Base-by-base conservation (phyloP, 2,329 filamentous ascomycete genomes). In the Aspergillus ibericus region DNA sequence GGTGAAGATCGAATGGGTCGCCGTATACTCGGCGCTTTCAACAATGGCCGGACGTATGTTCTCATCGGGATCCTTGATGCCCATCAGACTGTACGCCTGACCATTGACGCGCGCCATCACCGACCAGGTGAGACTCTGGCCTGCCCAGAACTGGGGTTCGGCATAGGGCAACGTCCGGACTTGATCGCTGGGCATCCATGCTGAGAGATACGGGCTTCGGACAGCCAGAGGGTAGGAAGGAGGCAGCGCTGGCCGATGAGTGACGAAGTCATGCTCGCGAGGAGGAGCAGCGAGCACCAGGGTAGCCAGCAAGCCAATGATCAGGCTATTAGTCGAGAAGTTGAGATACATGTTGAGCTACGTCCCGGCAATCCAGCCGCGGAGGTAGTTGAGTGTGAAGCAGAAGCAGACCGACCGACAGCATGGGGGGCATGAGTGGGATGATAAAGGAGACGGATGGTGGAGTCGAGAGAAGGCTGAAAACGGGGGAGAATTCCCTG, bases 201-300 rank as follows among this genome's bases (percentile, higher is more conserved):
- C 66, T 51, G 76, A 78, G 15, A 78, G 68, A 60, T 78, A 79
- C 35, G 77, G 77, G 58, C 75, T 78, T 36, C 74, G 72, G 15
- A 80, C 78, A 9, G 77, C 78, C 47, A 79, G 61, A 2, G 77
- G 77, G 62, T 78, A 80, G 1, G 78, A 78, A 5, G 77, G 78
- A 8, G 77, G 76, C 22, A 69, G 59, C 5, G 72, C 66, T 20
- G 72, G 71, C 12, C 63, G 59, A 58, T 72, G 59, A 3, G 34
- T 58, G 44, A 72, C 32, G 16, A 36, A 34, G 5, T 53, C 22
- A 12, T 47, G 57, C 27, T 59, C 55, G 7, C 47, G 47, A 15
- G 54, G 55, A 18, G 25, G 52, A 7, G 62, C 27, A 3, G 66
- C 63, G 7, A 70, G 52, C 0, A 64, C 20, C 15, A 62, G 61